A percentile compares a stretch with the other conserved stretches of the same genome.
These are phyloP conservation scores for Malania oleifera DNA, from an alignment of 164 flowering plant species.

Conservation along the genomic window DNA sequence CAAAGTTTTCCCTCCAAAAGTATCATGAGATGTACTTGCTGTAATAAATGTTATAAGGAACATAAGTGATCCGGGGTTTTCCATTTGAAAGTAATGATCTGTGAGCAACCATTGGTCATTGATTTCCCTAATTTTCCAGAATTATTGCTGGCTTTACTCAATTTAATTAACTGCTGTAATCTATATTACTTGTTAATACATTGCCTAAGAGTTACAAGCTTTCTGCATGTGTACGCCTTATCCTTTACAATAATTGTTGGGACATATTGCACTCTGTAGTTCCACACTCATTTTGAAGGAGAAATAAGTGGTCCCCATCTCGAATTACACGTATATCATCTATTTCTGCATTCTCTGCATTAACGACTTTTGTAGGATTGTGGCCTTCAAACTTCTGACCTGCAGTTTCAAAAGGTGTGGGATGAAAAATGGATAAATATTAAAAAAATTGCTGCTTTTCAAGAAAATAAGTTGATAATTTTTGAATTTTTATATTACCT, in stretches of 20 bases:
- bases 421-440: conserved; percentile 15
- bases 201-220: conserved; percentile 19
- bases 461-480: neutral
- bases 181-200: conserved; percentile 9
- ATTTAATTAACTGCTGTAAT: conserved; percentile 11
- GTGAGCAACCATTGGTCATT: conserved; percentile 15
- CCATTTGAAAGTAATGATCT: conserved; percentile 6
- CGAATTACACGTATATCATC: conserved; percentile 70
- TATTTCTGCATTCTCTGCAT: conserved; percentile 72
- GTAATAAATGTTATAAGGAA: neutral
- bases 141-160: conserved; percentile 7
- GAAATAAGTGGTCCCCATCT: conserved; percentile 83
- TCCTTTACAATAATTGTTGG: conserved; percentile 14
- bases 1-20: neutral
- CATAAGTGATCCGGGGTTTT: conserved; percentile 10
- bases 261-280: conserved; percentile 13
- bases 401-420: conserved; percentile 45
- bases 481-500: conserved; percentile 4
- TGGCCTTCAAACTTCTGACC: conserved; percentile 72
- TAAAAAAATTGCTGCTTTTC: conserved; percentile 9
- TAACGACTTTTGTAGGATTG: conserved; percentile 55
- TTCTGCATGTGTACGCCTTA: conserved; percentile 10
- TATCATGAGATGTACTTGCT: conserved; percentile 11
- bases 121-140: conserved; percentile 9
- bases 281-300: conserved; percentile 33